Conservation (phyloP, 768 basidiomycete genomes). For the Trametes coccinea region DNA sequence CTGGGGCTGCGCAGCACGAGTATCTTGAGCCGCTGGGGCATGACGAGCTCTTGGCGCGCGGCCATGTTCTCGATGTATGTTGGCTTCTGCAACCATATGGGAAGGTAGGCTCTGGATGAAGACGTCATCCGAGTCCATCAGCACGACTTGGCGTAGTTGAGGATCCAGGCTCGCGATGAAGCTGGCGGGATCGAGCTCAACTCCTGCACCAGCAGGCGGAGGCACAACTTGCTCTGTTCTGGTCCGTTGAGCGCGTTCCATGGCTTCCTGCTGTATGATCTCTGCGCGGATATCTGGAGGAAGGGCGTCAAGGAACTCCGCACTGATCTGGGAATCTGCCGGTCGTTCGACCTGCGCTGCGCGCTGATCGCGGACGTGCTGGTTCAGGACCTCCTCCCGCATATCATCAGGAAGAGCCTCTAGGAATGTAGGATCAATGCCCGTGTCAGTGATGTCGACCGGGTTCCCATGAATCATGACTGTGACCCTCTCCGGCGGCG, state of each 20-base stretch:
- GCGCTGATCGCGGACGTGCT: slow-evolving; percentile 91
- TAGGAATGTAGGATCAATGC: slow-evolving; percentile 96
- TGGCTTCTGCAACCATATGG: slow-evolving; percentile 85
- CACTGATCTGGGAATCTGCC: slow-evolving; percentile 84
- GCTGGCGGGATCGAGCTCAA: slow-evolving; percentile 84
- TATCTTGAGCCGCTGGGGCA: slow-evolving; percentile 7
- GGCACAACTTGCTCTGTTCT: slow-evolving; percentile 41
- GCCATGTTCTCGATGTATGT: slow-evolving; percentile 60
- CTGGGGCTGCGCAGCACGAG: slow-evolving; percentile 10
- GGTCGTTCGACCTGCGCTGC: slow-evolving; percentile 74
- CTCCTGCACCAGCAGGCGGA: slow-evolving; percentile 42
- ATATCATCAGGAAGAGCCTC: slow-evolving; percentile 98
- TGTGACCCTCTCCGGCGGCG: slow-evolving; percentile 66
- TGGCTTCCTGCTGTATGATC: slow-evolving; percentile 91
- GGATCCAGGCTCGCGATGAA: slow-evolving; percentile 94
- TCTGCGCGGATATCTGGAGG: slow-evolving; percentile 97
- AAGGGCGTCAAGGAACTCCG: slow-evolving; percentile 94
- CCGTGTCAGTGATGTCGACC: slow-evolving; percentile 98
- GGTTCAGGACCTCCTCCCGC: slow-evolving; percentile 96
- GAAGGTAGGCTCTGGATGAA: slow-evolving; percentile 81
- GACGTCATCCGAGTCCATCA: slow-evolving; percentile 85
- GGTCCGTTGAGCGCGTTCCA: slow-evolving; percentile 69
- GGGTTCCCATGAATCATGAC: slow-evolving; percentile 89
- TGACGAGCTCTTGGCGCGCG: slow-evolving; percentile 17
- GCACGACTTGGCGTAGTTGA: slow-evolving; percentile 83